A percentile compares a stretch with the other conserved stretches of the same genome.
Conservation (phyloP, 345 rosid species). For the Raphanus sativus region DNA sequence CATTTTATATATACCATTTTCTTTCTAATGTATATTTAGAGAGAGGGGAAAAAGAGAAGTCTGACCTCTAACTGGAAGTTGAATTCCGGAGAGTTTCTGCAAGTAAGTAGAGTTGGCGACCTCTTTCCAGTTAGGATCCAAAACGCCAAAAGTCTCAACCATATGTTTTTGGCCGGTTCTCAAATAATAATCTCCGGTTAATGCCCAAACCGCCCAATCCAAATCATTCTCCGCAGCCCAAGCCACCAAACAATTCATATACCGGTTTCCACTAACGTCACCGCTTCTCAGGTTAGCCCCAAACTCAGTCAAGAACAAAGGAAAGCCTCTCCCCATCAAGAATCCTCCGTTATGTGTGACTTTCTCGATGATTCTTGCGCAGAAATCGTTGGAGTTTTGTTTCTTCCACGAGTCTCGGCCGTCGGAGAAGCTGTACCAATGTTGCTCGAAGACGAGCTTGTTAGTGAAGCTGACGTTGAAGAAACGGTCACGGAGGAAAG, state of each 20-base stretch:
- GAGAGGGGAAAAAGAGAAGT: neutral
- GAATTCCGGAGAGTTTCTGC: slow-evolving; percentile 55
- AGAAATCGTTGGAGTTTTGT: slow-evolving; percentile 71
- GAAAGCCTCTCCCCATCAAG: slow-evolving; percentile 59
- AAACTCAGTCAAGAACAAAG: slow-evolving; percentile 71
- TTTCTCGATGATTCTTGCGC: slow-evolving; percentile 54
- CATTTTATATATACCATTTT: neutral
- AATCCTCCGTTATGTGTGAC: slow-evolving; percentile 57
- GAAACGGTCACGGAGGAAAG: slow-evolving; percentile 51
- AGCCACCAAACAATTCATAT: slow-evolving; percentile 66
- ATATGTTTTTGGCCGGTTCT: slow-evolving; percentile 59
- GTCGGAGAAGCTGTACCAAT: slow-evolving; percentile 77
- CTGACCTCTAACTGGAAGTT: slow-evolving; percentile 60
- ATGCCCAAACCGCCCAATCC: slow-evolving; percentile 85
- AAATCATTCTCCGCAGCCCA: slow-evolving; percentile 71
- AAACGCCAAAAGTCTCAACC: slow-evolving; percentile 59
- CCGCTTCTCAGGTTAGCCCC: slow-evolving; percentile 67
- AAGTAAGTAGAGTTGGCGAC: slow-evolving; percentile 51
- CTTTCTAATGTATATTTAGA: neutral
- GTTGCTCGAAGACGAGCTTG: slow-evolving; percentile 72
- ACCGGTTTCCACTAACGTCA: slow-evolving; percentile 67
- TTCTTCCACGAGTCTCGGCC: slow-evolving; percentile 59
- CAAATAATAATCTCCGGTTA: slow-evolving; percentile 70
- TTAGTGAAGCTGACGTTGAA: slow-evolving; percentile 52
- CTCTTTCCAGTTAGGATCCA: slow-evolving; percentile 59